Conservation (phyloP, 129 eudicot genomes). For the Artemisia annua region DNA sequence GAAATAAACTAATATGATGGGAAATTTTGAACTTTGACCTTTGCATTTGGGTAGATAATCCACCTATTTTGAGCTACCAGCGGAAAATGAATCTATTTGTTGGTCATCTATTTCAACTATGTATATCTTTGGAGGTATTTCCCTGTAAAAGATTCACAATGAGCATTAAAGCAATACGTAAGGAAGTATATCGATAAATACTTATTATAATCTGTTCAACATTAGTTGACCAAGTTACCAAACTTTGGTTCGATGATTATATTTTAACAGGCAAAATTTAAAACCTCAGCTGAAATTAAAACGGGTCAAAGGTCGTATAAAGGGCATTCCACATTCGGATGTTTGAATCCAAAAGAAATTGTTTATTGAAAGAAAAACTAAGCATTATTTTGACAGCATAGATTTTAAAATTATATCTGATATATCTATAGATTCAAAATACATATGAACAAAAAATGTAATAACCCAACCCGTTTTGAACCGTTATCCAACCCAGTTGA, state of each 20-base stretch:
- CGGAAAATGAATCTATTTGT: constrained; percentile 35
- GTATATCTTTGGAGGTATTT: constrained; percentile 70
- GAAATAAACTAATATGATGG: neutral
- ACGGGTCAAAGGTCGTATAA: neutral
- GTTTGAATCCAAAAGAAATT: neutral
- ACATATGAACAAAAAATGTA: no score
- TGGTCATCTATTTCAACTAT: constrained; percentile 52
- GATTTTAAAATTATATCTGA: no score
- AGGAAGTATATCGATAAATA: neutral
- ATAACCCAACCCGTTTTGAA: no score
- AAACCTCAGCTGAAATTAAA: no score
- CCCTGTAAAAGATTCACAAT: constrained; percentile 47
- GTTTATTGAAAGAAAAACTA: neutral
- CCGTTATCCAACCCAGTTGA: no score
- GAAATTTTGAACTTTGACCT: constrained; percentile 17
- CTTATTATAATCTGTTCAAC: no score
- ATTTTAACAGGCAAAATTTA: no score
- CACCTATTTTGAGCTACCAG: constrained; percentile 44
- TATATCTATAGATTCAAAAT: no score
- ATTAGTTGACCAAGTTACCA: no score
- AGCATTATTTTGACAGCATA: neutral
- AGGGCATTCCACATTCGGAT: neutral
- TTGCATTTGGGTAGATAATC: constrained; percentile 13
- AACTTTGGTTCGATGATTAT: no score
- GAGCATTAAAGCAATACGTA: neutral